Evolutionary conservation across 2,329 filamentous ascomycete species (phyloP).

Genomic region (Diplocarpon mali): DNA sequence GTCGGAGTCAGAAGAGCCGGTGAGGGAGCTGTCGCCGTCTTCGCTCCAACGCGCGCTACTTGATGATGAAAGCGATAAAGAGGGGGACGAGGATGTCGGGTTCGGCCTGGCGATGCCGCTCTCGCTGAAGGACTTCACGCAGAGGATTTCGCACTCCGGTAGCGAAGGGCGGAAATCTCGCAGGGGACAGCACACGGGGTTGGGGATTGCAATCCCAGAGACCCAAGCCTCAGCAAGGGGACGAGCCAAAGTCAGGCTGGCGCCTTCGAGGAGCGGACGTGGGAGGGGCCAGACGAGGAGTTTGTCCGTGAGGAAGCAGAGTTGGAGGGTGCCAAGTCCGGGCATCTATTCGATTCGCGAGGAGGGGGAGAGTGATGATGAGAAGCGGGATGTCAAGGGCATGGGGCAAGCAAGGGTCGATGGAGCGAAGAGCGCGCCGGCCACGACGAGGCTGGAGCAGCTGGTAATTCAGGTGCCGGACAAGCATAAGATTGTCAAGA

Average conservation of each 20-base stretch:
- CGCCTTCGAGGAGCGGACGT: slow-evolving; percentile 8
- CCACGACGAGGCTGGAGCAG: slow-evolving; percentile 9
- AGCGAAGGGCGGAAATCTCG: slow-evolving; percentile 13
- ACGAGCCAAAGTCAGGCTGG: slow-evolving; percentile 17
- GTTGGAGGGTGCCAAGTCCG: slow-evolving; percentile 26
- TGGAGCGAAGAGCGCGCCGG: slow-evolving; percentile 12
- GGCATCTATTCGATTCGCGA: slow-evolving; percentile 25
- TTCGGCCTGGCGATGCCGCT: slow-evolving; percentile 22
- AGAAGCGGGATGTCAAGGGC: slow-evolving; percentile 5
- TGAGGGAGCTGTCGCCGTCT: slow-evolving; percentile 25
- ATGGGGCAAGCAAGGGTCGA: neutral
- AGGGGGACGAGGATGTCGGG: slow-evolving; percentile 13
- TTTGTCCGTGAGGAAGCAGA: slow-evolving; percentile 19
- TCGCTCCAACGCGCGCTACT: slow-evolving; percentile 18
- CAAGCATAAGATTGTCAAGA: slow-evolving; percentile 22
- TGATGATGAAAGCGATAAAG: slow-evolving; percentile 9
- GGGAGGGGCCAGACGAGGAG: slow-evolving; percentile 22
- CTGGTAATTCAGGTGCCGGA: slow-evolving; percentile 13
- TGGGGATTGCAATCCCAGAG: slow-evolving; percentile 19
- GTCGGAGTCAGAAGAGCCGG: slow-evolving; percentile 10
- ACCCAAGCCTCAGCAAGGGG: slow-evolving; percentile 15
- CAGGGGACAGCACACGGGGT: slow-evolving; percentile 12
- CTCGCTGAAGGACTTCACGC: slow-evolving; percentile 22
- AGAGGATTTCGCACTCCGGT: neutral
- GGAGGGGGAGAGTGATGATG: slow-evolving; percentile 21